Evolutionary conservation across 129 eudicot species (phyloP), one percentile per base, ranked within the genome.

Genomic region (Pseudognaphalium luteoalbum): DNA sequence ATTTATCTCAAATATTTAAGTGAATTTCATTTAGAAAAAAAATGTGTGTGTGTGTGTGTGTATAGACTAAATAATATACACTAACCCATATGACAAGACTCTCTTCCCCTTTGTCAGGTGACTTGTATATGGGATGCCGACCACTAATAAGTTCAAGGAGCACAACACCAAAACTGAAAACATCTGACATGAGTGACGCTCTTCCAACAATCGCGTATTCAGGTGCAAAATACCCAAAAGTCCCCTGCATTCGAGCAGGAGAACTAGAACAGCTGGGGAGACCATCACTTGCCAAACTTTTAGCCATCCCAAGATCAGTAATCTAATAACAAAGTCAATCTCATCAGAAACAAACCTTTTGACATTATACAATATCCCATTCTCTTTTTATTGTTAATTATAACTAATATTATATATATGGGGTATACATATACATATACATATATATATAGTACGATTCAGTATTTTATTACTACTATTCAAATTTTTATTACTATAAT

Each of bases 221-320:
- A 10, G 98, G 98, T 59, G 98, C 98, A 84, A 94, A 86, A 86
- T 94, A 91, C 68, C 98, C 97, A 68, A 94, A 94, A 33, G 97
- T 94, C 59, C 98, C 98, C 80, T 94, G 96, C 93, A 94, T 89
- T 80, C 97, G 83, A 71, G 89, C 96, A 39, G 98, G 98, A 19
- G 98, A 94, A 73, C 91, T 86, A 50, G 98, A 77, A 78, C 86
- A 79, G 80, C 98, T 94, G 6, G 87, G 86, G 54, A 83, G 39
- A 17, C 91, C 98, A 72, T 91, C 98, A 80, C 62, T 89, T n/a
- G 66, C 91, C 66, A 94, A 80, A 74, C 86, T 87, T 85, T 91
- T 94, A 33, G 98, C 98, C 98, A 94, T 87, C 56, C 98, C 98
- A 41, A 94, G 91, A 85, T 94, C 98, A 66, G 96, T 91, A 59